A percentile compares a stretch with the other conserved stretches of the same genome.
Conservation (phyloP, 495 filamentous ascomycete species). For the Aspergillus diversus region DNA sequence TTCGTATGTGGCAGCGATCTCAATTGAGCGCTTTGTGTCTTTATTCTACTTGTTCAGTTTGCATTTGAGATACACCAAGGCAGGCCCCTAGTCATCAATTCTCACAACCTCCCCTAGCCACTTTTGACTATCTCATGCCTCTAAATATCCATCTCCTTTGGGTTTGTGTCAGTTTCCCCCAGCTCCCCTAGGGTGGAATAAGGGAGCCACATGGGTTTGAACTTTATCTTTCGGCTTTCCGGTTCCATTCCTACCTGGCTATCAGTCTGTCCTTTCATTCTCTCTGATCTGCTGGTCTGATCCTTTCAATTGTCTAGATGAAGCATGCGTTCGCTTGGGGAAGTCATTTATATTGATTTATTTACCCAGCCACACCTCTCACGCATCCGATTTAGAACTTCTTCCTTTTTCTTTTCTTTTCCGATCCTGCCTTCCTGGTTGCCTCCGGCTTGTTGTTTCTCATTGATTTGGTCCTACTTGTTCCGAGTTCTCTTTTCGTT, state of each 20-base stretch:
- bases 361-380: constrained; percentile 34
- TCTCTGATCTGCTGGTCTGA: constrained; percentile 29
- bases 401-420: constrained; percentile 20
- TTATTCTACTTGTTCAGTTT: constrained; percentile 25
- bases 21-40: constrained; percentile 32
- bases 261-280: constrained; percentile 11
- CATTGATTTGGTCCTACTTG: constrained; percentile 19
- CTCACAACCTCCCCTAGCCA: constrained; percentile 10
- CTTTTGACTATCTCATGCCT: constrained; percentile 13
- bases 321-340: constrained; percentile 4
- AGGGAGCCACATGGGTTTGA: not conserved
- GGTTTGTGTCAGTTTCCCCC: constrained; percentile 7
- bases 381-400: constrained; percentile 23
- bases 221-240: not conserved
- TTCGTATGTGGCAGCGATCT: constrained; percentile 30
- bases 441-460: constrained; percentile 14
- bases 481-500: constrained; percentile 20
- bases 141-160: constrained; percentile 13
- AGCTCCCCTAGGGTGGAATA: not conserved
- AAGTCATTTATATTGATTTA: constrained; percentile 21
- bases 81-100: constrained; percentile 30
- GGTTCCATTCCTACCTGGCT: constrained; percentile 1
- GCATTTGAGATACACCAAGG: constrained; percentile 33
- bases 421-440: constrained; percentile 3
- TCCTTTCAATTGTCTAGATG: constrained; percentile 11